Evolutionary conservation across 2,329 filamentous ascomycete species (phyloP).

Genomic region (Kalmusia sp.): DNA sequence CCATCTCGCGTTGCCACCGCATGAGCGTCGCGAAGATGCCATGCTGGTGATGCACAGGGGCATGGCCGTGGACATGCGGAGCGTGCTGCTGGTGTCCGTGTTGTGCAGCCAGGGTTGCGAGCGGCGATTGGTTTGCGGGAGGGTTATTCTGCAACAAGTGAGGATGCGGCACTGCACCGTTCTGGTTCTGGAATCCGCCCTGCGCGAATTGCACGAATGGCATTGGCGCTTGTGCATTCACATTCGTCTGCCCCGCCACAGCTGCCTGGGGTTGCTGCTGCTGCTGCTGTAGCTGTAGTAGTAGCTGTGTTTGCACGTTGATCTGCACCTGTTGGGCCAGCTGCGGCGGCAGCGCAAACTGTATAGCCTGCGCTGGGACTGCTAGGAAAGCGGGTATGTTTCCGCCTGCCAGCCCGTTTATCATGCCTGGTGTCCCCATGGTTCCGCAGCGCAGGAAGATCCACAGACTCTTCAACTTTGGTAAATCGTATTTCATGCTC

Average conservation of each 20-base stretch:
- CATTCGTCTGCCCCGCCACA: conserved; percentile 3
- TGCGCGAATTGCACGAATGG: conserved; percentile 32
- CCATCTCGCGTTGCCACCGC: conserved; percentile 45
- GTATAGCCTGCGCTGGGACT: conserved; percentile 32
- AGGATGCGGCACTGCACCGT: conserved; percentile 11
- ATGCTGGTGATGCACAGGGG: conserved; percentile 12
- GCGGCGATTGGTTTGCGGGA: conserved; percentile 17
- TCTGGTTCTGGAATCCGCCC: conserved; percentile 10
- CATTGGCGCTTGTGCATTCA: conserved; percentile 14
- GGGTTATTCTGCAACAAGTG: conserved; percentile 23
- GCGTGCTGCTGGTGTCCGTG: conserved; percentile 1
- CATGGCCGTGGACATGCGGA: conserved; percentile 10
- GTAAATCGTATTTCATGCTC: conserved; percentile 42
- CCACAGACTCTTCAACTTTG: conserved; percentile 44
- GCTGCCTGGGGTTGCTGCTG: conserved; percentile 12
- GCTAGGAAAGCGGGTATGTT: conserved; percentile 23
- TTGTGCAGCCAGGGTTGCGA: conserved; percentile 16
- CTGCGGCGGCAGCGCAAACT: conserved; percentile 31
- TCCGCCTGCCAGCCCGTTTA: conserved; percentile 12
- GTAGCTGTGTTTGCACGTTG: conserved; percentile 16
- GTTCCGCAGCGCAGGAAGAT: conserved; percentile 41
- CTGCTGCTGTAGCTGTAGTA: conserved; percentile 5
- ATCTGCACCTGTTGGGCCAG: conserved; percentile 35
- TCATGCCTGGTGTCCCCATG: conserved; percentile 22
- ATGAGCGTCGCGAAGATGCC: conserved; percentile 38